Percentiles rank a stretch among this genome's conserved stretches.
These are phyloP conservation scores for Vitellaria paradoxa DNA, from an alignment of 179 eudicot genomes.

Conservation along the genomic window DNA sequence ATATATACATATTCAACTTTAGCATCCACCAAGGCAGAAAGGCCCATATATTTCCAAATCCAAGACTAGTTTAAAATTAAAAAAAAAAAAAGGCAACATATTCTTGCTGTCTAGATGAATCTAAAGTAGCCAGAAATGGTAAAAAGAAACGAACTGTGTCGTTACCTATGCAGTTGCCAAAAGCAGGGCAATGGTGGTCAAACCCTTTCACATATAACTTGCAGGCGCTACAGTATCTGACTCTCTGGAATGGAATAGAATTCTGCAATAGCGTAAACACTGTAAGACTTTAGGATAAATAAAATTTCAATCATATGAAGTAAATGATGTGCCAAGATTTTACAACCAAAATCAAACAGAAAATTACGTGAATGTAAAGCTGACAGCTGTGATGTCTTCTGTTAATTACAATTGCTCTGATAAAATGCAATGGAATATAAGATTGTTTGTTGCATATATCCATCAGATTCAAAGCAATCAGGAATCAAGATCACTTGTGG, in stretches of 20 bases:
- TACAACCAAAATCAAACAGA: neutral
- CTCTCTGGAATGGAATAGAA: conserved; percentile 8
- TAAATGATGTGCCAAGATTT: neutral
- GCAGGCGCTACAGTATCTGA: conserved; percentile 52
- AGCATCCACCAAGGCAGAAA: neutral
- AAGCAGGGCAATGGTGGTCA: conserved; percentile 94
- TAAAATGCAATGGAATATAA: neutral
- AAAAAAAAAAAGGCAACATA: neutral
- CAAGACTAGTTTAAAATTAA: neutral
- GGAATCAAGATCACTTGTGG: neutral
- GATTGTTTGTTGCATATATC: neutral
- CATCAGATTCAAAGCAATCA: neutral
- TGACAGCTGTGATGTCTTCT: neutral
- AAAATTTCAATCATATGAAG: neutral
- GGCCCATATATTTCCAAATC: neutral
- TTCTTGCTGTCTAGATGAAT: neutral
- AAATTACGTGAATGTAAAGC: neutral
- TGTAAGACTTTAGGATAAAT: neutral
- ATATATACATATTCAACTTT: conserved; percentile 3
- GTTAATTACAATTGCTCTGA: neutral
- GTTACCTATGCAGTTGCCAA: conserved; percentile 88
- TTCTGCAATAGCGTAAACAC: neutral
- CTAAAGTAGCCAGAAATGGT: neutral
- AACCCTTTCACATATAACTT: conserved; percentile 63
- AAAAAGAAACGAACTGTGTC: neutral